Percentiles rank a stretch among this genome's conserved stretches.
These are phyloP conservation scores for Fusarium xyrophilum DNA, from an alignment of 2,329 filamentous ascomycete genomes.

Conservation along the genomic window DNA sequence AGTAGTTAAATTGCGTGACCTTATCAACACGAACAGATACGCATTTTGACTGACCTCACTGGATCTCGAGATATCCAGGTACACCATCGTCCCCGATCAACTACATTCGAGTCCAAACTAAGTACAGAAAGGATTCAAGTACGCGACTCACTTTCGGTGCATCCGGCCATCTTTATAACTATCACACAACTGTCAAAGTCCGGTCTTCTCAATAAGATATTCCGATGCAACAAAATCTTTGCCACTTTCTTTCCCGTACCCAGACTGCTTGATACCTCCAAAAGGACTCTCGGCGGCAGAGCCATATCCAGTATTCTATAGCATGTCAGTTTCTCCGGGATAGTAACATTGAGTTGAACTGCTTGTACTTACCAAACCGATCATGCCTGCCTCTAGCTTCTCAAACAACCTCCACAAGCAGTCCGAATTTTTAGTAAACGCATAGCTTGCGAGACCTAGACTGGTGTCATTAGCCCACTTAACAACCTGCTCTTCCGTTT, in stretches of 20 bases:
- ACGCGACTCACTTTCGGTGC: too few relatives aligned
- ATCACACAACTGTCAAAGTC: not conserved
- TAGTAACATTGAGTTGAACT: not conserved
- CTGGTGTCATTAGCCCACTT: not conserved
- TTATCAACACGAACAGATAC: too few relatives aligned
- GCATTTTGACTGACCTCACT: too few relatives aligned
- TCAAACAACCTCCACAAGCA: not conserved
- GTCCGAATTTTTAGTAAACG: not conserved
- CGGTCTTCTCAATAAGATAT: not conserved
- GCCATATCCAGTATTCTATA: not conserved
- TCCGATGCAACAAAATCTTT: not conserved
- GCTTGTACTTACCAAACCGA: not conserved
- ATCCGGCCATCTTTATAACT: not conserved
- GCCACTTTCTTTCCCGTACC: not conserved
- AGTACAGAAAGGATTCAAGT: too few relatives aligned
- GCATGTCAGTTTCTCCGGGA: not conserved
- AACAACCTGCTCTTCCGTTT: not conserved
- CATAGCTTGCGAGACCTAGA: not conserved
- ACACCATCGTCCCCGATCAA: too few relatives aligned
- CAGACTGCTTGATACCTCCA: not conserved
- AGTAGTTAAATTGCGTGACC: too few relatives aligned
- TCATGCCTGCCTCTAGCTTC: not conserved
- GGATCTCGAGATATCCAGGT: too few relatives aligned
- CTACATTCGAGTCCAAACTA: fast-evolving
- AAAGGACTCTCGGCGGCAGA: not conserved